Conservation (phyloP, 257 asterid genomes). For the Nicotiana otophora region DNA sequence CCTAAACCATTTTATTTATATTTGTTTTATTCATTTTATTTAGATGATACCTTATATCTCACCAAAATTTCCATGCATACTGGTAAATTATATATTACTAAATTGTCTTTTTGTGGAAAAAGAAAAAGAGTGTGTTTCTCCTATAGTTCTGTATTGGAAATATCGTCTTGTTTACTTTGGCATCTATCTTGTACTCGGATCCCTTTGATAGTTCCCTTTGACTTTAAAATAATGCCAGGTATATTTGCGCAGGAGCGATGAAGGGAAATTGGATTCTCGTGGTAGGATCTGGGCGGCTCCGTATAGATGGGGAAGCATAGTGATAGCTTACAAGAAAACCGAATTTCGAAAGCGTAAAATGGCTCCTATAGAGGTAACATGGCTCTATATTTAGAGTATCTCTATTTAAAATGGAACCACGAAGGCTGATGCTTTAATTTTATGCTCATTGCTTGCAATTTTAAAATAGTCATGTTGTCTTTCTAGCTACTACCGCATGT, state of each 20-base stretch:
- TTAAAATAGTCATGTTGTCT: background rate
- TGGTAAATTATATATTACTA: background rate
- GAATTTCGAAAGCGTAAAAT: conserved; percentile 66
- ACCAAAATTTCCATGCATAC: background rate
- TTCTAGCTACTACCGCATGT: background rate
- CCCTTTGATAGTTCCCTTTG: conserved; percentile 30
- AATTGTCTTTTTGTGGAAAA: background rate
- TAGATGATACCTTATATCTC: background rate
- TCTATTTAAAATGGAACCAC: background rate
- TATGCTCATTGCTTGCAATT: background rate
- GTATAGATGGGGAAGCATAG: conserved; percentile 94
- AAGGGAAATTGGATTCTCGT: conserved; percentile 64
- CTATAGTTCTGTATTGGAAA: background rate
- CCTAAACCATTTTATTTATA: background rate
- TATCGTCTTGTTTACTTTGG: background rate
- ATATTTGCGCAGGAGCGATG: conserved; percentile 89
- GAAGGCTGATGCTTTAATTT: background rate
- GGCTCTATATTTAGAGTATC: background rate
- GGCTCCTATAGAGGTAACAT: conserved; percentile 65
- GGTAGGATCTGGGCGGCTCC: conserved; percentile 91
- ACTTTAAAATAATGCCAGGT: conserved; percentile 74
- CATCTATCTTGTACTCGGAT: background rate
- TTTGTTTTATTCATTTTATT: background rate
- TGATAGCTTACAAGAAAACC: conserved; percentile 76
- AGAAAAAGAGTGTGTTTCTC: background rate